phyloP scores from a whole-genome alignment of 2,329 filamentous ascomycete species.

The Akanthomyces dipterigenus region DNA sequence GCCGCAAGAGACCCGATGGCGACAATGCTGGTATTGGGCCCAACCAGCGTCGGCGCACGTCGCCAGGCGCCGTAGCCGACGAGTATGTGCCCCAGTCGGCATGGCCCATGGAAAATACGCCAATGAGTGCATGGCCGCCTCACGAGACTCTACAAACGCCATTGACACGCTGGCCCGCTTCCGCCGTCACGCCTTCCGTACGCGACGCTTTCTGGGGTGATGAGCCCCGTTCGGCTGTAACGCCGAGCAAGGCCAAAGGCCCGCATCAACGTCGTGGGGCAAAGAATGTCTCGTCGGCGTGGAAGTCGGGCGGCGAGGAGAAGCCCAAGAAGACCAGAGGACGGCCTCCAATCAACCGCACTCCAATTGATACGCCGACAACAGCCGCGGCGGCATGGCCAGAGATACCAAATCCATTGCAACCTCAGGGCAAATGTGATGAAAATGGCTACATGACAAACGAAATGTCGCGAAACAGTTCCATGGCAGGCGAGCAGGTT shows the following conservation, averaged over 20 bases:
- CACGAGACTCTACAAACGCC: constrained; percentile 54
- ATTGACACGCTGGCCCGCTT: constrained; percentile 66
- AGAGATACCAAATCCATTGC: constrained; percentile 24
- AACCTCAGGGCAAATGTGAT: neutral
- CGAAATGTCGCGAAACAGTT: constrained; percentile 34
- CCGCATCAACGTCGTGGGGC: constrained; percentile 60
- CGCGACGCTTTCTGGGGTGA: constrained; percentile 44
- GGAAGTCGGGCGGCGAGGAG: constrained; percentile 61
- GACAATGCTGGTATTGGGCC: constrained; percentile 43
- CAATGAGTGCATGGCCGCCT: constrained; percentile 24
- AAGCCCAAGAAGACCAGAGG: constrained; percentile 67
- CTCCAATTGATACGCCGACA: constrained; percentile 57
- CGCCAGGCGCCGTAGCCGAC: constrained; percentile 42
- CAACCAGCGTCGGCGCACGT: constrained; percentile 56
- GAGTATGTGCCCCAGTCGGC: constrained; percentile 23
- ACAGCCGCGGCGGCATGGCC: constrained; percentile 53
- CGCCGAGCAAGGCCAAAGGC: constrained; percentile 51
- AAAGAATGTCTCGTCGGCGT: constrained; percentile 81
- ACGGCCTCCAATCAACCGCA: constrained; percentile 64
- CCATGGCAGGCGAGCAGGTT: constrained; percentile 56
- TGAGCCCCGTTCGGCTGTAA: constrained; percentile 71
- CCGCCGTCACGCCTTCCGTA: constrained; percentile 64
- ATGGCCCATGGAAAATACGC: constrained; percentile 27
- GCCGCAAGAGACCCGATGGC: constrained; percentile 57
- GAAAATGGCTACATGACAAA: neutral